Evolutionary conservation across 257 asterid genomes (phyloP), one percentile per base, ranked within the genome.

Genomic region (Mitragyna speciosa): DNA sequence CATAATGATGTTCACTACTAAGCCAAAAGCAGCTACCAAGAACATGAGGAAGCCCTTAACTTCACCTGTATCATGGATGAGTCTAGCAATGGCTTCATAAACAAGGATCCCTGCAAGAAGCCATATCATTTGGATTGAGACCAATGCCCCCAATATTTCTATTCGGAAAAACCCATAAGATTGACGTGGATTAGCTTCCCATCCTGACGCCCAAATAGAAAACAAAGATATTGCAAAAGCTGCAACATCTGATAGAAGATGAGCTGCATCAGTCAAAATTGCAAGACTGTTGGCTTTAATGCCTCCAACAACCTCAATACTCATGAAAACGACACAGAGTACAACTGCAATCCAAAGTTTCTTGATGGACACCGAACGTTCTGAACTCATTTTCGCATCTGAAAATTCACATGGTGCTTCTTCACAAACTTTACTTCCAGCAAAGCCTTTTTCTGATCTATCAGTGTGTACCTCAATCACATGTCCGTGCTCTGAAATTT

Each of bases 151-250:
- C 28, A 95, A 83, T 70, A 95, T 92, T 84, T 95, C 99, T 63
- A 95, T 90, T 84, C 99, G 85, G 59, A 89, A 93, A 78, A 92
- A 95, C 0, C 99, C 99, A 78, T 93, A 95, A 12, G 99, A 91
- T 85, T 93, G 98, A 30, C 98, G 97, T 0, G 98, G 97, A 73
- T 84, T 95, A 28, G 99, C 98, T 82, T 91, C 95, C 99, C 98
- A 93, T 77, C 99, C 98, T 8, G 97, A 90, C 17, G 97, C 98
- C 99, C 99, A 95, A 64, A 95, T 73, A 2, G 99, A 90, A 78
- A 95, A 93, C 83, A 95, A 82, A 11, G 98, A 93, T 77, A 92
- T 93, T 10, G 99, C 97, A 74, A 95, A 95, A 31, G 98, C 94
- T 47, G 97, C 99, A 76, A 95, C 97, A 75, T 92, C 99, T 6